A percentile compares a stretch with the other conserved stretches of the same genome.
phyloP scores from a whole-genome alignment of 2,329 filamentous ascomycete genomes.

The Scortechinia acanthostroma region DNA sequence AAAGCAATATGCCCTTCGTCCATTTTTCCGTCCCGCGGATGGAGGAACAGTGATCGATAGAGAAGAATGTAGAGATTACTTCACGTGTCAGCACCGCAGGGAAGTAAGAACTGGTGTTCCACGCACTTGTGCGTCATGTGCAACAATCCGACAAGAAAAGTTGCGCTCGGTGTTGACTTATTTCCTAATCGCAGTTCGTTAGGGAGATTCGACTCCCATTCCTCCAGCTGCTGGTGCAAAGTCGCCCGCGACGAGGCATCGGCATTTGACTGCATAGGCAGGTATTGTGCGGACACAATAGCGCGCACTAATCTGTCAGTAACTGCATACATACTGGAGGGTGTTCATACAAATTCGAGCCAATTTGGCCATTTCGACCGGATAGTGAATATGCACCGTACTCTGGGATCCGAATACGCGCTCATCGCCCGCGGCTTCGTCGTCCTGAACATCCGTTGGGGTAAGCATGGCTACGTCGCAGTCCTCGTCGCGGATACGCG shows the following conservation, averaged over 20 bases:
- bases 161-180: constrained; percentile 15
- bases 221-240: constrained; percentile 20
- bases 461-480: constrained; percentile 32
- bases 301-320: constrained; percentile 14
- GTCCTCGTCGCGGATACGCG: constrained; percentile 37
- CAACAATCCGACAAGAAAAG: constrained; percentile 28
- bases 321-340: background rate
- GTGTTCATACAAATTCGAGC: constrained; percentile 19
- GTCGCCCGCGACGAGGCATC: background rate
- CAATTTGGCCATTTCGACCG: constrained; percentile 26
- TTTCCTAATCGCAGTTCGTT: constrained; percentile 18
- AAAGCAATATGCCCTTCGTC: constrained; percentile 30
- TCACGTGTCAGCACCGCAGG: background rate
- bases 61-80: constrained; percentile 35
- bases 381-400: constrained; percentile 19
- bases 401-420: constrained; percentile 17
- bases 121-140: constrained; percentile 34
- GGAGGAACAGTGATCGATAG: constrained; percentile 30
- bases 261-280: constrained; percentile 9
- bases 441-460: constrained; percentile 22
- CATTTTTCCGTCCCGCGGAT: constrained; percentile 13
- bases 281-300: constrained; percentile 24
- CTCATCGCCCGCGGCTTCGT: constrained; percentile 13
- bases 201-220: constrained; percentile 28
- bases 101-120: background rate